Percentiles rank a stretch among this genome's conserved stretches.
Evolutionary conservation across 2,329 filamentous ascomycete genomes (phyloP).

Genomic region (Botrytis aclada): DNA sequence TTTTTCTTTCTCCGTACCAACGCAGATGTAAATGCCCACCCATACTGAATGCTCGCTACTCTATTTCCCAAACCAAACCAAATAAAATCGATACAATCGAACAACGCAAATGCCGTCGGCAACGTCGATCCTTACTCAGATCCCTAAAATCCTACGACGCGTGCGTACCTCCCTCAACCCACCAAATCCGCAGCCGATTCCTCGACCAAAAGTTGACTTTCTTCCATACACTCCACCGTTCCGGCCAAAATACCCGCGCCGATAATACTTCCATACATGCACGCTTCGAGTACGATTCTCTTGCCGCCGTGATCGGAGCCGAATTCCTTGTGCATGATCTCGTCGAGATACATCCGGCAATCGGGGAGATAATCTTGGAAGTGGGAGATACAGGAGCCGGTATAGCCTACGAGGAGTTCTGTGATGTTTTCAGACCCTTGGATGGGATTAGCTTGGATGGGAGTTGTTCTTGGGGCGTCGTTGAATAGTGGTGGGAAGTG

Average conservation of each 20-base stretch:
- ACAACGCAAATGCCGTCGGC: not conserved
- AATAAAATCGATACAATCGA: not conserved
- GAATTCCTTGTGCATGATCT: constrained; percentile 46
- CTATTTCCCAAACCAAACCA: not conserved
- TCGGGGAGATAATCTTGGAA: constrained; percentile 71
- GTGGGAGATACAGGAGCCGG: constrained; percentile 75
- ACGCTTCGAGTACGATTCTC: constrained; percentile 51
- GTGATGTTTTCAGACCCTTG: constrained; percentile 31
- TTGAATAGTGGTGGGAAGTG: constrained; percentile 28
- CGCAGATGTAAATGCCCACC: not conserved
- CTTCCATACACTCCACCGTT: constrained; percentile 24
- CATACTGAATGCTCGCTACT: constrained; percentile 3
- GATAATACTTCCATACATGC: constrained; percentile 60
- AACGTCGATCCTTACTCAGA: not conserved
- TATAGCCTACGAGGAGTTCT: constrained; percentile 74
- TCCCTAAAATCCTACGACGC: not conserved
- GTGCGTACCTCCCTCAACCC: not conserved
- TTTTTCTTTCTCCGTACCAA: not conserved
- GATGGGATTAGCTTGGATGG: not conserved
- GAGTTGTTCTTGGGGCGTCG: not conserved
- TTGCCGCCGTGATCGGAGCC: constrained; percentile 36
- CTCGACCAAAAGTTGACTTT: not conserved
- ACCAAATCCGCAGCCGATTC: not conserved
- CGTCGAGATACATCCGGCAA: constrained; percentile 66
- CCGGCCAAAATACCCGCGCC: constrained; percentile 59